Evolutionary conservation across 345 rosid species (phyloP), one percentile per base, ranked within the genome.

Genomic region (Lepidium africanum): DNA sequence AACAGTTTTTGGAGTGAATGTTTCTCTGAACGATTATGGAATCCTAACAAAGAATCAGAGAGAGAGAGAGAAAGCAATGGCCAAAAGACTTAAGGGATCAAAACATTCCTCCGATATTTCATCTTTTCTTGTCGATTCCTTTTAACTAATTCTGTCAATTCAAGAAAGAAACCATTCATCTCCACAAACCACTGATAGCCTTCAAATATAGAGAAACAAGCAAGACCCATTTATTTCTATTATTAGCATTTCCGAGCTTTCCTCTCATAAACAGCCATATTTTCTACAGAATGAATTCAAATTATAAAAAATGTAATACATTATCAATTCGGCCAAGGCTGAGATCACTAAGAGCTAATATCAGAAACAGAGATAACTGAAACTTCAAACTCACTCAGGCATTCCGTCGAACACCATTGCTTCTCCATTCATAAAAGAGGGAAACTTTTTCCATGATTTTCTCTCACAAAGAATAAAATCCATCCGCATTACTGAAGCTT

Each of bases 131-230:
- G 36, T 49, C 65, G 39, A 59, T 55, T 42, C 15, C 48, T 39
- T 52, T 37, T 38, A 62, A 55, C 78, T 75, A 61, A 68, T 49
- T 66, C 6, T 53, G 72, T 67, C 63, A 14, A 63, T 64, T 59
- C 72, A 71, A 64, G 68, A 36, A 76, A 51, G 14, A 79, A 81
- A 77, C 74, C 76, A 51, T 78, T 78, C 81, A 49, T 74, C 79
- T 73, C 81, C 83, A 75, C 67, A 56, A 69, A 65, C 46, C 42
- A 75, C 73, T 81, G 36, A 63, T 62, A 62, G 42, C 68, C 82
- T 69, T 43, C 59, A 76, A 77, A 78, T 62, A 71, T 81, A 82
- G 81, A 74, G 55, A 79, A 77, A 69, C 78, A 69, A 60, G 62
- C 71, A 73, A 54, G 64, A 73, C 63, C 61, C 72, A 13, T 1